These are phyloP conservation scores for Botrytis aclada DNA, from an alignment of 2,329 filamentous ascomycete genomes.

Conservation along the genomic window DNA sequence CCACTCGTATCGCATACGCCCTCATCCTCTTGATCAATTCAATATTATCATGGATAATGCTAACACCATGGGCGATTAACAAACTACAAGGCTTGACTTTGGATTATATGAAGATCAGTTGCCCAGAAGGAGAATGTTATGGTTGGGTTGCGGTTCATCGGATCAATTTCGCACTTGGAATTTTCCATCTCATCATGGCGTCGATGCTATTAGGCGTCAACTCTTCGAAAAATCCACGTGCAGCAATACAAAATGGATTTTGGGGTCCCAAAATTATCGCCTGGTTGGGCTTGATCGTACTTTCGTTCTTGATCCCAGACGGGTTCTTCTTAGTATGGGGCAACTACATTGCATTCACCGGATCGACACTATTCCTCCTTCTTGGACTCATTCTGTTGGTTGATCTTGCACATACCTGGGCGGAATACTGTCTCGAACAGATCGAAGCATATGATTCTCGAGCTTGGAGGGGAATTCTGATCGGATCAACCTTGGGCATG, in stretches of 20 bases:
- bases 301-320: slow-evolving; percentile 95
- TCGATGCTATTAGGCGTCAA: slow-evolving; percentile 81
- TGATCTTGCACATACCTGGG: slow-evolving; percentile 94
- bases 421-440: slow-evolving; percentile 89
- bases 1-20: slow-evolving; percentile 94
- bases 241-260: slow-evolving; percentile 93
- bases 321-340: slow-evolving; percentile 94
- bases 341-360: slow-evolving; percentile 84
- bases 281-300: slow-evolving; percentile 81
- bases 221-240: slow-evolving; percentile 82
- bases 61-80: slow-evolving; percentile 96
- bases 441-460: slow-evolving; percentile 87
- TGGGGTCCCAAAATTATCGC: slow-evolving; percentile 95
- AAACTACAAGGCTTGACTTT: slow-evolving; percentile 89
- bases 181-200: slow-evolving; percentile 88
- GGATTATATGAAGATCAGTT: slow-evolving; percentile 94
- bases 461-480: slow-evolving; percentile 80
- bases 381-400: slow-evolving; percentile 90
- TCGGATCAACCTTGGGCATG: slow-evolving; percentile 92
- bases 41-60: slow-evolving; percentile 97
- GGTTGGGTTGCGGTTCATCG: slow-evolving; percentile 96
- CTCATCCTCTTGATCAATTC: slow-evolving; percentile 95
- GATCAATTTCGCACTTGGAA: slow-evolving; percentile 94
- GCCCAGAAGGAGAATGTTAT: slow-evolving; percentile 84
- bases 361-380: slow-evolving; percentile 89